Evolutionary conservation across 176 grass and related monocot species (phyloP).

Genomic region (Oryza glaberrima): DNA sequence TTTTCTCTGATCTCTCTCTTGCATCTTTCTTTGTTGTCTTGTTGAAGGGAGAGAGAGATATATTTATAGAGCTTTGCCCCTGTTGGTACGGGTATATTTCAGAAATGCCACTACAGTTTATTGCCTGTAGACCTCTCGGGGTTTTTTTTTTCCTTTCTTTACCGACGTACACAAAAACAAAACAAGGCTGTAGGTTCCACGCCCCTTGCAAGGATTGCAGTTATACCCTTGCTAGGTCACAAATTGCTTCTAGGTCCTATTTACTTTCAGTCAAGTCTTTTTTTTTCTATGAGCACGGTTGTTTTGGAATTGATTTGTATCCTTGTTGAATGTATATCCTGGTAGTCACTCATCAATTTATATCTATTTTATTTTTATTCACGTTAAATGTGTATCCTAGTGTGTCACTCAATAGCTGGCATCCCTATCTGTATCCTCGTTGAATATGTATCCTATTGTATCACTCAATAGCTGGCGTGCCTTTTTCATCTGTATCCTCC

Average conservation of each 20-base stretch:
- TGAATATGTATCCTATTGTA: background rate
- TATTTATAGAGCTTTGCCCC: background rate
- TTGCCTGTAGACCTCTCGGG: background rate
- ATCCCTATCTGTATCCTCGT: background rate
- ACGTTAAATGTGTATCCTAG: background rate
- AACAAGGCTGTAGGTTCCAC: too few species aligned
- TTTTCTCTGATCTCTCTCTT: constrained; percentile 28
- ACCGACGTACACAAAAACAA: too few species aligned
- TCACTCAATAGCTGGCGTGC: background rate
- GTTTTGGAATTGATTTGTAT: background rate
- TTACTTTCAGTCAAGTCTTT: background rate
- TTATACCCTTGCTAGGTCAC: background rate
- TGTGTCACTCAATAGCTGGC: too few species aligned
- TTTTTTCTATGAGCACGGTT: background rate
- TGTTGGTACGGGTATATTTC: constrained; percentile 10
- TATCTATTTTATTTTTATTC: background rate
- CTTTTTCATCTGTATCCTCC: background rate
- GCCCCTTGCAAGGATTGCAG: too few species aligned
- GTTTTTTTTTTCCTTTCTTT: background rate
- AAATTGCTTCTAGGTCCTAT: background rate
- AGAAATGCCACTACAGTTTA: constrained; percentile 9
- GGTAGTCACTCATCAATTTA: background rate
- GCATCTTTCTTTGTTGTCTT: constrained; percentile 5
- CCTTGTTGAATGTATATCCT: background rate
- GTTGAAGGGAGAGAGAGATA: background rate